Percentiles rank a stretch among this genome's conserved stretches.
phyloP scores from a whole-genome alignment of 192 early-diverging fungal genomes.

The Coemansia sp. region DNA sequence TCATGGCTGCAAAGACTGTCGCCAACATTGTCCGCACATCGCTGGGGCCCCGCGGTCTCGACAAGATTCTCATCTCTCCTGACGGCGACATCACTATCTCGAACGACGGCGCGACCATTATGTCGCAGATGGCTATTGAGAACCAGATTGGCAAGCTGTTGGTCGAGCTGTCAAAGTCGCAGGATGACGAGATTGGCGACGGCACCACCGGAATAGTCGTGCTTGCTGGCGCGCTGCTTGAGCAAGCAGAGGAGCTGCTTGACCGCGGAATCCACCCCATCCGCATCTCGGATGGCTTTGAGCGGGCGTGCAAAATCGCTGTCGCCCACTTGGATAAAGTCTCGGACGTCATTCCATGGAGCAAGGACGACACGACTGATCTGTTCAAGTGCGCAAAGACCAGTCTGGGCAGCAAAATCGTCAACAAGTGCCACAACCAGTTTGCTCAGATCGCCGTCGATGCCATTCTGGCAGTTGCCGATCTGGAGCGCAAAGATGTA shows the following conservation, averaged over 20 bases:
- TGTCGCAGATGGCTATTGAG: conserved; percentile 96
- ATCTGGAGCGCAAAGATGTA: conserved; percentile 98
- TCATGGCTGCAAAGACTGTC: conserved; percentile 95
- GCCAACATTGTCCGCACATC: conserved; percentile 98
- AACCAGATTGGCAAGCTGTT: conserved; percentile 99
- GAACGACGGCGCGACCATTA: conserved; percentile 99
- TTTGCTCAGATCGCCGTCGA: conserved; percentile 98
- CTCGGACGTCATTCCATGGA: conserved; percentile 87
- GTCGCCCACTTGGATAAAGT: conserved; percentile 88
- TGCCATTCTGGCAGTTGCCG: conserved; percentile 95
- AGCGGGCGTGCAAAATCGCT: conserved; percentile 92
- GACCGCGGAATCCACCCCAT: conserved; percentile 98
- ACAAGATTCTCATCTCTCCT: conserved; percentile 99
- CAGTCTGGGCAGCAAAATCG: conserved; percentile 97
- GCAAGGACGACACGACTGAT: conserved; percentile 74
- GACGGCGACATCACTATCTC: conserved; percentile 99
- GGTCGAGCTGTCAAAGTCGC: conserved; percentile 94
- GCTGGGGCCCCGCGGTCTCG: conserved; percentile 95
- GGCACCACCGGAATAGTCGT: conserved; percentile 99
- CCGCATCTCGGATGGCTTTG: conserved; percentile 98
- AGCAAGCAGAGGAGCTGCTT: conserved; percentile 93
- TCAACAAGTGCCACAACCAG: conserved; percentile 97
- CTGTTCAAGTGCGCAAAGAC: conserved; percentile 96
- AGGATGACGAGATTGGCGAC: conserved; percentile 99
- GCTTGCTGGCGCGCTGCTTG: conserved; percentile 93